A percentile compares a stretch with the other conserved stretches of the same genome.
Evolutionary conservation across 768 basidiomycete species (phyloP).

Genomic region (Amanita pseudoporphyria): DNA sequence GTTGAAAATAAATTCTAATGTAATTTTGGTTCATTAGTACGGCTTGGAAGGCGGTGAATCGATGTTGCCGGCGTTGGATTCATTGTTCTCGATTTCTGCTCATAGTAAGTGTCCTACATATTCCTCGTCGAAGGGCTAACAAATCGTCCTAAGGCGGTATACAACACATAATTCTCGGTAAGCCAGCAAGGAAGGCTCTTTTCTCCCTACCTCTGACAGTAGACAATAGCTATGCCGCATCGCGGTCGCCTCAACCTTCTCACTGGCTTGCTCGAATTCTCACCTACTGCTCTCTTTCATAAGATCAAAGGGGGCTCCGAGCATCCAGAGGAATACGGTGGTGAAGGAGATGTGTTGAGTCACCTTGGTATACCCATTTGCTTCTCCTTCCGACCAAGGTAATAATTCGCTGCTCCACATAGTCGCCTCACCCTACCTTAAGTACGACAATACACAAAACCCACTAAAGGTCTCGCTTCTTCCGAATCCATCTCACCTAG

Average conservation of each 20-base stretch:
- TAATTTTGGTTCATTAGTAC: slow-evolving; percentile 37
- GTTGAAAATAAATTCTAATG: background rate
- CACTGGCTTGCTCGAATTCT: slow-evolving; percentile 62
- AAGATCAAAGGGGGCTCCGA: slow-evolving; percentile 92
- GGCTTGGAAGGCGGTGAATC: slow-evolving; percentile 91
- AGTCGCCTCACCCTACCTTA: slow-evolving; percentile 59
- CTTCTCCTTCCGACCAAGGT: background rate
- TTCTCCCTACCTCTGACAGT: background rate
- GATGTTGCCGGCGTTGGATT: slow-evolving; percentile 83
- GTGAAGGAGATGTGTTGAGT: slow-evolving; percentile 80
- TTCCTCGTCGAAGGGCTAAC: background rate
- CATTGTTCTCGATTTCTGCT: slow-evolving; percentile 61
- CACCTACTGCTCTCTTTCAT: slow-evolving; percentile 66
- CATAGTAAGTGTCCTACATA: slow-evolving; percentile 28
- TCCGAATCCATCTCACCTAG: slow-evolving; percentile 74
- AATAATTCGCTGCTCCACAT: background rate
- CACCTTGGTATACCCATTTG: slow-evolving; percentile 49
- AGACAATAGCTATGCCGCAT: slow-evolving; percentile 63
- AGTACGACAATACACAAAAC: slow-evolving; percentile 39
- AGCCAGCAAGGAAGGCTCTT: slow-evolving; percentile 3
- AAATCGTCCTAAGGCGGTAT: slow-evolving; percentile 24
- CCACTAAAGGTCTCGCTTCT: slow-evolving; percentile 66
- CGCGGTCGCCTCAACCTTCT: slow-evolving; percentile 82
- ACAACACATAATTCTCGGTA: slow-evolving; percentile 55
- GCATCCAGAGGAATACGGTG: slow-evolving; percentile 52